Percentiles rank a stretch among this genome's conserved stretches.
phyloP scores from a whole-genome alignment of 495 filamentous ascomycete species.

The Pseudevernia furfuracea region DNA sequence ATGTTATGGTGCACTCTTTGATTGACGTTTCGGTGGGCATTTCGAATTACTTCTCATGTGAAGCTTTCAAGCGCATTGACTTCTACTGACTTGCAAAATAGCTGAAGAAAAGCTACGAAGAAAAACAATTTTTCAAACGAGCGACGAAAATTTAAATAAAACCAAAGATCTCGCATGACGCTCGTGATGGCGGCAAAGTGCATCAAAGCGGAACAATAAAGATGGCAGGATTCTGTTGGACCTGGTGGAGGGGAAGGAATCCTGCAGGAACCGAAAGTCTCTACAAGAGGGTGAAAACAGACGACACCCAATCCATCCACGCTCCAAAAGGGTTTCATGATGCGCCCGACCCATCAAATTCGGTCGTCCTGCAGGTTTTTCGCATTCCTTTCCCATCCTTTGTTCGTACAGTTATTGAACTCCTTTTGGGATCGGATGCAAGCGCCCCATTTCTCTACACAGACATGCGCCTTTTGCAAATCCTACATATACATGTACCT shows the following conservation, averaged over 20 bases:
- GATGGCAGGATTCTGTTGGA: conserved; percentile 1
- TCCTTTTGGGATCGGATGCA: background rate
- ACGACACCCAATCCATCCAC: background rate
- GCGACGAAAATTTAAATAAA: background rate
- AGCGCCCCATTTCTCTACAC: background rate
- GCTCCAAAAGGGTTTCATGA: conserved; percentile 3
- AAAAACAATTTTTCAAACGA: background rate
- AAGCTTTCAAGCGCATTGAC: background rate
- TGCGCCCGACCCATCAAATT: background rate
- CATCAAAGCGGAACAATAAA: background rate
- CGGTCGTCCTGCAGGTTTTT: background rate
- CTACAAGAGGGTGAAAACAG: conserved; percentile 3
- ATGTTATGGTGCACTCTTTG: background rate
- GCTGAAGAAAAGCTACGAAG: background rate
- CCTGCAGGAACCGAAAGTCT: conserved; percentile 6
- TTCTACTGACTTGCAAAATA: background rate
- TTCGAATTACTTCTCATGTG: background rate
- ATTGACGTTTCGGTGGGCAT: conserved; percentile 1
- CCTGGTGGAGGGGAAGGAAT: conserved; percentile 1
- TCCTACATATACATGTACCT: background rate
- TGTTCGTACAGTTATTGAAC: background rate
- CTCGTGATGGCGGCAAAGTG: conserved; percentile 2
- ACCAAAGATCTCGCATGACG: background rate
- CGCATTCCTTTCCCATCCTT: background rate
- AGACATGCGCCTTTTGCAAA: background rate